Evolutionary conservation across 1,284 basidiomycete species (phyloP), one percentile per base, ranked within the genome.

Genomic region (Tilletia horrida): DNA sequence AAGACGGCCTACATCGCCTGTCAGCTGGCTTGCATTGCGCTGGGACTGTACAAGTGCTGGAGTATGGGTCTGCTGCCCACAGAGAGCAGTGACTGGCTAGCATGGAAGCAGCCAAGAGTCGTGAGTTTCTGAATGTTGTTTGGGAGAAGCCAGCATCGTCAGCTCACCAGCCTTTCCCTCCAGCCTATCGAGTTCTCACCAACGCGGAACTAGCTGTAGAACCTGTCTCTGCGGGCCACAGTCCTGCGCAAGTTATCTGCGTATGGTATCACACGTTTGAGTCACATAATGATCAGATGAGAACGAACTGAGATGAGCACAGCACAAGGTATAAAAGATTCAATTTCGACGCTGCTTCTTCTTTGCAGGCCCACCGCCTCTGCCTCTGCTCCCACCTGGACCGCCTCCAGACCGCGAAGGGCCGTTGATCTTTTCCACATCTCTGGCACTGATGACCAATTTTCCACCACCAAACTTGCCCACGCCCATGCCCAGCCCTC

Each of bases 21-120:
- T 64, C 79, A 81, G 64, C 55, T 78, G 18, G 69, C 70, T 21
- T 72, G 67, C 8, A 69, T 80, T 21, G 70, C 71, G 21, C 40
- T 81, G 18, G 79, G 78, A 1, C 40, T 81, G 47, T 81, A 79
- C 72, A 81, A 81, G 69, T 79, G 78, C 68, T 78, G 75, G 75
- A 79, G 77, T 67, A 81, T 81, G 79, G 79, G 79, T 1, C 66
- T 81, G 23, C 65, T 81, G 35, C 79, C 79, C 1, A 81, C 79
- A n/a, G 78, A 77, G 63, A 76, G 72, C 45, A 78, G 76, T 72
- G 79, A 81, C 66, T 81, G 79, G 79, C 65, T 81, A 7, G 79
- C 79, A 23, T 81, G 78, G 78, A 73, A 75, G 65, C 64, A 79
- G 70, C 52, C 74, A 21, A 66, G 71, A 40, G 64, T 63, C 14